These are phyloP conservation scores for Orobanche coerulescens DNA, from an alignment of 257 asterid genomes.

Conservation along the genomic window DNA sequence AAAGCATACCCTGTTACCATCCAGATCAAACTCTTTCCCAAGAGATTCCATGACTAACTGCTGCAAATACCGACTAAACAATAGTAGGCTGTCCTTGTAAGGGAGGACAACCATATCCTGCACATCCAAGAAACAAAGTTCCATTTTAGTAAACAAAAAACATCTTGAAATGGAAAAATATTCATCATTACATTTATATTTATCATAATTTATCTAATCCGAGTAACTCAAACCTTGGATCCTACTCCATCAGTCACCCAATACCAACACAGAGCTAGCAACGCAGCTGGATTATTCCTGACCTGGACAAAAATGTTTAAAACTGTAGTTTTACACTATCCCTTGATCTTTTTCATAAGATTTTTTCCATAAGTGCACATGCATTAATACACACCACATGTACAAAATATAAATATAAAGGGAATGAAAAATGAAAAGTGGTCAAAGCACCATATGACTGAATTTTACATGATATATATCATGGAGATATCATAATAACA, in stretches of 20 bases:
- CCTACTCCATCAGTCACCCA: conserved; percentile 96
- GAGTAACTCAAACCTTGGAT: conserved; percentile 59
- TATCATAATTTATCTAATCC: conserved; percentile 16
- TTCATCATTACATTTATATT: conserved; percentile 4
- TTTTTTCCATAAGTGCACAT: not conserved
- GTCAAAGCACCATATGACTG: not conserved
- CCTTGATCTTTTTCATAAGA: conserved; percentile 1
- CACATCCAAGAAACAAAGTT: conserved; percentile 19
- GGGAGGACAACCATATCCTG: conserved; percentile 99
- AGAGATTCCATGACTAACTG: conserved; percentile 99
- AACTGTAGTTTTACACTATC: not conserved
- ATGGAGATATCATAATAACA: conserved; percentile 3
- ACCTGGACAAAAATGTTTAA: conserved; percentile 39
- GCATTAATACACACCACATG: not conserved
- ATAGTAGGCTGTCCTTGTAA: conserved; percentile 88
- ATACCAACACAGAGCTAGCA: conserved; percentile 94
- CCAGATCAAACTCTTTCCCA: conserved; percentile 95
- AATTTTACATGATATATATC: not conserved
- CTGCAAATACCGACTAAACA: conserved; percentile 93
- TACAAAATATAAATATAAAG: not conserved
- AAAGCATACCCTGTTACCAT: conserved; percentile 82
- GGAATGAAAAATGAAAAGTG: not conserved
- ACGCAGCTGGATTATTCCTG: conserved; percentile 85
- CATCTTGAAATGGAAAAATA: not conserved
- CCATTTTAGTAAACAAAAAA: not conserved